A percentile compares a stretch with the other conserved stretches of the same genome.
These are phyloP conservation scores for Pilasporangium apinafurcum DNA, from an alignment of 352 stramenopile species.

Conservation along the genomic window DNA sequence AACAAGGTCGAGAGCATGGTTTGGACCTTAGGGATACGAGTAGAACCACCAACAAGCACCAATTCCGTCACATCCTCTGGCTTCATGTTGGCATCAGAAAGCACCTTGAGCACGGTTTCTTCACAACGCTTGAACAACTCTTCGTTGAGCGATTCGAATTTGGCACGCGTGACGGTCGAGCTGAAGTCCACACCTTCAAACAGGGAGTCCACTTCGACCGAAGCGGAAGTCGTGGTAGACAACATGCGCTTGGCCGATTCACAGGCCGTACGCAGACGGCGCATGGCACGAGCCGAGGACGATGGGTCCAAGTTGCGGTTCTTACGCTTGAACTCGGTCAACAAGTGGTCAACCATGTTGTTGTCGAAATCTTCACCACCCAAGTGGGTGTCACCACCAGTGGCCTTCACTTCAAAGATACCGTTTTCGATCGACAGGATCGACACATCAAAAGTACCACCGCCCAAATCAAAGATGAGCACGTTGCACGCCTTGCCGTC, in stretches of 20 bases:
- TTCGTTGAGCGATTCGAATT: conserved; percentile 90
- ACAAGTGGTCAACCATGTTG: conserved; percentile 92
- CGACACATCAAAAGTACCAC: conserved; percentile 94
- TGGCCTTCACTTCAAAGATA: conserved; percentile 97
- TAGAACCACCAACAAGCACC: conserved; percentile 98
- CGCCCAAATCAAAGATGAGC: conserved; percentile 96
- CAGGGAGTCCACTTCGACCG: conserved; percentile 94
- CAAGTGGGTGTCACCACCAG: conserved; percentile 93
- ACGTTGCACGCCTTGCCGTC: conserved; percentile 88
- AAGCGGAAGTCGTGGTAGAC: conserved; percentile 89
- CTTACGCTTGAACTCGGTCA: conserved; percentile 94
- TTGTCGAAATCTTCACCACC: conserved; percentile 97
- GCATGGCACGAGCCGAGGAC: conserved; percentile 88
- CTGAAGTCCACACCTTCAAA: conserved; percentile 95
- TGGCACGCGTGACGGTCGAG: conserved; percentile 88
- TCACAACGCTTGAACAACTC: conserved; percentile 81
- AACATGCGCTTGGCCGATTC: conserved; percentile 97
- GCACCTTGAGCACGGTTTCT: conserved; percentile 70
- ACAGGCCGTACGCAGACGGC: conserved; percentile 94
- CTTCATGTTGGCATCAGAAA: conserved; percentile 64
- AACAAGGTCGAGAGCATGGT: conserved; percentile 98
- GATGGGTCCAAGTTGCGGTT: conserved; percentile 87
- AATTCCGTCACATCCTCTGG: conserved; percentile 96
- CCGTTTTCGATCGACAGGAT: conserved; percentile 95
- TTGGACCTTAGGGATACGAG: conserved; percentile 97